Conservation (phyloP, 805 yeast species). For the Saturnispora besseyi region DNA sequence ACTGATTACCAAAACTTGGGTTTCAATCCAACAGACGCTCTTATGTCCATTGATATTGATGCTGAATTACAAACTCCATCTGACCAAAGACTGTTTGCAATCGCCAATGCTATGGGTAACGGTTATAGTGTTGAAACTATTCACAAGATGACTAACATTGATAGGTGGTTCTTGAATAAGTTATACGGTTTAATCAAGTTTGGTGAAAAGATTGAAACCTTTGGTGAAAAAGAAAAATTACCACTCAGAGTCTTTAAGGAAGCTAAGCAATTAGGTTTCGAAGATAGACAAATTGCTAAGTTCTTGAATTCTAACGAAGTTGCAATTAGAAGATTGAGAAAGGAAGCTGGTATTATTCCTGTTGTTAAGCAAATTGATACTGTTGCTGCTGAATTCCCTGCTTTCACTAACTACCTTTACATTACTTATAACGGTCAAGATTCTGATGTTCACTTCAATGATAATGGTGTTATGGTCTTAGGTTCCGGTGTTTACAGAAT, state of each 20-base stretch:
- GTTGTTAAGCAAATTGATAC: conserved; percentile 96
- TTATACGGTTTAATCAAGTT: conserved; percentile 65
- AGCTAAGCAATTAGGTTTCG: conserved; percentile 95
- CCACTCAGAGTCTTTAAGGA: conserved; percentile 59
- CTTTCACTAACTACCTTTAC: conserved; percentile 87
- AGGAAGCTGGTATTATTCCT: conserved; percentile 79
- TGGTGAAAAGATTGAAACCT: conserved; percentile 51
- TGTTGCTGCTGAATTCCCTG: conserved; percentile 98
- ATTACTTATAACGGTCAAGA: conserved; percentile 89
- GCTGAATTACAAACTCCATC: conserved; percentile 90
- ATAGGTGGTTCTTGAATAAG: conserved; percentile 93
- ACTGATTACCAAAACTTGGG: conserved; percentile 95
- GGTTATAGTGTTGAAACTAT: conserved; percentile 90
- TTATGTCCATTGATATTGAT: conserved; percentile 89
- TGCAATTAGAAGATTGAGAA: conserved; percentile 81
- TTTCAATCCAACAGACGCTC: conserved; percentile 74
- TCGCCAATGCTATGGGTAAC: conserved; percentile 85
- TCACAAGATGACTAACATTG: conserved; percentile 85
- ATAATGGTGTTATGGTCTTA: conserved; percentile 85
- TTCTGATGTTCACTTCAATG: conserved; percentile 80
- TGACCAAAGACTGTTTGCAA: conserved; percentile 93
- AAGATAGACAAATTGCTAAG: conserved; percentile 91
- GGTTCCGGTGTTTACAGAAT: conserved; percentile 99
- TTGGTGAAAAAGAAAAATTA: conserved; percentile 48
- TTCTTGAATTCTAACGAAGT: conserved; percentile 85